A percentile compares a stretch with the other conserved stretches of the same genome.
These are phyloP conservation scores for Microcyclosporella mali DNA, from an alignment of 2,329 filamentous ascomycete species.

Conservation along the genomic window DNA sequence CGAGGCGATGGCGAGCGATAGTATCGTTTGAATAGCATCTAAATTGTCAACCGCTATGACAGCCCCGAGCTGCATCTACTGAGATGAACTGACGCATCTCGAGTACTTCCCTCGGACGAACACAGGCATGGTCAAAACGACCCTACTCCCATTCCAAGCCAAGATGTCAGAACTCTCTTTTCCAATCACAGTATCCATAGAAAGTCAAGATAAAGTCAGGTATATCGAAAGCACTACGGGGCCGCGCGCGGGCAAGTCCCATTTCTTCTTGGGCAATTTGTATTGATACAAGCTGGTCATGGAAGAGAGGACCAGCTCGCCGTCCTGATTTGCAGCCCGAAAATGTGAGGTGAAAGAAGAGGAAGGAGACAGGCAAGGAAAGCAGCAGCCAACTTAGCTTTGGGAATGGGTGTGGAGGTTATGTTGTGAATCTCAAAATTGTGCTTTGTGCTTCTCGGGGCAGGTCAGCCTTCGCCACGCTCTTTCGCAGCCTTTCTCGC, in stretches of 20 bases:
- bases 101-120: no score
- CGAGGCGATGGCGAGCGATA: no score
- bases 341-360: neutral
- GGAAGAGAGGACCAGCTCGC: constrained; percentile 24
- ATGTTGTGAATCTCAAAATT: neutral
- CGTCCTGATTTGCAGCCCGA: constrained; percentile 24
- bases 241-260: constrained; percentile 23
- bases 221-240: constrained; percentile 11
- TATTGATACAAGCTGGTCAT: constrained; percentile 30
- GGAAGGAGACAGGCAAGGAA: no score
- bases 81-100: no score
- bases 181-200: constrained; percentile 9
- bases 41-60: no score
- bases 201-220: constrained; percentile 7
- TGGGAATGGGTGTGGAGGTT: neutral
- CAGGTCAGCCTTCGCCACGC: constrained; percentile 24
- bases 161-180: constrained; percentile 13
- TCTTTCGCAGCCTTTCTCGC: constrained; percentile 70
- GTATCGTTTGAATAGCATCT: no score
- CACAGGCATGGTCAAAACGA: no score
- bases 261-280: constrained; percentile 25
- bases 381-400: no score
- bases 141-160: no score
- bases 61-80: no score
- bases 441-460: neutral